phyloP scores from a whole-genome alignment of 2,329 filamentous ascomycete genomes.

The Cladobotryum mycophilum region DNA sequence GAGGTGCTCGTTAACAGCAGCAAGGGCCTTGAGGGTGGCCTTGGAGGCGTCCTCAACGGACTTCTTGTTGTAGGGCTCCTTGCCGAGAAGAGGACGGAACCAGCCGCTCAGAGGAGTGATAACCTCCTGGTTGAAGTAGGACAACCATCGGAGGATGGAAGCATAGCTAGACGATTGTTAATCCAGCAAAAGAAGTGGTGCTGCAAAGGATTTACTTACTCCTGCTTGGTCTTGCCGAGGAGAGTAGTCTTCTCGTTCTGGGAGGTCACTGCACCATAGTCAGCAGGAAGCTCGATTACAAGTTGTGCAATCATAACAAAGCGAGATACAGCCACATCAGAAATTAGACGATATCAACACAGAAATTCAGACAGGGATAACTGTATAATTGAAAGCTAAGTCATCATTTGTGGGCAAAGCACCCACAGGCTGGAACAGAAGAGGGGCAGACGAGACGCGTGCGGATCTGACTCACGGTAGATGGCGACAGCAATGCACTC shows the following conservation, averaged over 20 bases:
- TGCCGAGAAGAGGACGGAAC: slow-evolving; percentile 81
- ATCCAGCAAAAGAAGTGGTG: slow-evolving; percentile 8
- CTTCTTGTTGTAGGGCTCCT: slow-evolving; percentile 96
- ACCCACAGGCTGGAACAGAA: slow-evolving; percentile 5
- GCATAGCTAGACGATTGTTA: slow-evolving; percentile 58
- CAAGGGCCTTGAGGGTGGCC: slow-evolving; percentile 59
- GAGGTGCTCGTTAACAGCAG: slow-evolving; percentile 79
- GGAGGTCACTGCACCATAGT: slow-evolving; percentile 70
- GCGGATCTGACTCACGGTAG: slow-evolving; percentile 69
- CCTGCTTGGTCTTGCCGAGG: slow-evolving; percentile 99
- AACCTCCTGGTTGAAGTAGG: slow-evolving; percentile 87
- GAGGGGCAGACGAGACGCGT: not conserved
- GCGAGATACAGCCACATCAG: slow-evolving; percentile 47
- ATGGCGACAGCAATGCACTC: slow-evolving; percentile 94
- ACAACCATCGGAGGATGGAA: slow-evolving; percentile 97
- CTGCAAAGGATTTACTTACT: slow-evolving; percentile 47
- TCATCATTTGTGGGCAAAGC: slow-evolving; percentile 53
- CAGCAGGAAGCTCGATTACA: slow-evolving; percentile 22
- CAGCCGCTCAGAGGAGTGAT: slow-evolving; percentile 67
- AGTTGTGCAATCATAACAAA: slow-evolving; percentile 22
- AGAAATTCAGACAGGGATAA: slow-evolving; percentile 98
- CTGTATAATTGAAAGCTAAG: slow-evolving; percentile 68
- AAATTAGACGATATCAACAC: slow-evolving; percentile 91
- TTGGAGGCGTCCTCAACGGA: slow-evolving; percentile 73
- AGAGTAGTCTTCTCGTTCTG: slow-evolving; percentile 99